Evolutionary conservation across 1,139 yeast species (phyloP), one percentile per base, ranked within the genome.

Genomic region (Taphrina betulina): DNA sequence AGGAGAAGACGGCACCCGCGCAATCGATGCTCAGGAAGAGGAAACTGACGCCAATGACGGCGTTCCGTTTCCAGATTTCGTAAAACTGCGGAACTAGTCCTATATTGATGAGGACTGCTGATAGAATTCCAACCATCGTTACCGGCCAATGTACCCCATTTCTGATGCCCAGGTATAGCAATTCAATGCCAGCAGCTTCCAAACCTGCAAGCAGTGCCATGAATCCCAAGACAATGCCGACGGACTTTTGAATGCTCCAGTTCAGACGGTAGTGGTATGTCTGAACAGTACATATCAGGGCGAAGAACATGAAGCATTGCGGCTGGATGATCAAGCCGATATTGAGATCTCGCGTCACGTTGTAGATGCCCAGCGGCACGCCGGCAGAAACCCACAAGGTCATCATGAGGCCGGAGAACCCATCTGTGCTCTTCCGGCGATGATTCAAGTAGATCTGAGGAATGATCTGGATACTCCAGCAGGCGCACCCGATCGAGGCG

Each of bases 31-130:
- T 64, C 58, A 90, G 72, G 63, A 90, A 90, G n/a, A 83, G 64
- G 67, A 90, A 88, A 66, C 88, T 88, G 64, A 90, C 83, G 0
- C 97, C 97, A 3, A 88, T 80, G 3, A 90, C 96, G 46, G 87
- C 73, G 2, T 96, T 96, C 48, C 78, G 70, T 60, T 95, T 77
- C 34, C 80, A 79, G 34, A 90, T 72, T 67, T 90, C 97, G 64
- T 82, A 82, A 68, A 89, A 90, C 3, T 96, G 96, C 0, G 96
- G 96, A 1, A 90, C 65, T 43, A 90, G 74, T 0, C 97, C 97
- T 1, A 79, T 65, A 0, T 87, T 95, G 24, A 90, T 72, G 23
- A 86, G 68, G 0, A 89, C 74, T 0, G 95, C 80, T 0, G 96
- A 96, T 37, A 86, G 62, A 14, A 86, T 77, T 16, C 96, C 97